Evolutionary conservation across 192 early-diverging fungal species (phyloP), one percentile per base, ranked within the genome.

Genomic region (Rhizoclosmatium globosum): DNA sequence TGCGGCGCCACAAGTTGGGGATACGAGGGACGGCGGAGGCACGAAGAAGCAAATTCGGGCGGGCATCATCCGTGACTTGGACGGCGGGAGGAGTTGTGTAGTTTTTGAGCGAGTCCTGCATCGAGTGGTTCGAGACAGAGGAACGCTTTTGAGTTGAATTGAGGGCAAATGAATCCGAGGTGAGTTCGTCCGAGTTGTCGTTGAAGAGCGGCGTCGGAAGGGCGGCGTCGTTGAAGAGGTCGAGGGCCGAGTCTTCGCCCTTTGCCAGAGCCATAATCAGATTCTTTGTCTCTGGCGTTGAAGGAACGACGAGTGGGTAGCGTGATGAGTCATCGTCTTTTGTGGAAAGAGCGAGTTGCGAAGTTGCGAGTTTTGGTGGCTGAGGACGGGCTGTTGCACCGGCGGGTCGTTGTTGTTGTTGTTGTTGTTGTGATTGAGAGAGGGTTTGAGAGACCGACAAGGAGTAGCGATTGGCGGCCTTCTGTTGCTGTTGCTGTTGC

Each of bases 1-100:
- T 74, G 7, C 72, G 56, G 72, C 72, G 72, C 56, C 72, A 74
- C 31, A 74, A 59, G 7, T 47, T 47, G 38, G 72, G 72, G 59
- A 48, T 64, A 59, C 47, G 72, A 11, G 72, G 72, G 17, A 74
- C 15, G 2, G 72, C 72, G 2, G 23, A 44, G 15, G 72, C 72
- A 23, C 46, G 38, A 9, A 74, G 72, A 4, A 74, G 72, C 39
- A 74, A 59, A 59, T 74, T n/a, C 11, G 72, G 72, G 60, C 59
- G 72, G 44, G 19, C 7, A 39, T 48, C 2, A 43, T 13, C 19
- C 0, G 60, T 21, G 38, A 21, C 21, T 62, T 62, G 60, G 21
- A 62, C 21, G 38, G 15, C 23, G 6, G 19, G 11, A 7, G 50
- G 1, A 17, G 50, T 62, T 9, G 60, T 0, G 9, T 9, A 7